Base-by-base conservation (phyloP, 306 rosid species). In the Carpinus viminea region DNA sequence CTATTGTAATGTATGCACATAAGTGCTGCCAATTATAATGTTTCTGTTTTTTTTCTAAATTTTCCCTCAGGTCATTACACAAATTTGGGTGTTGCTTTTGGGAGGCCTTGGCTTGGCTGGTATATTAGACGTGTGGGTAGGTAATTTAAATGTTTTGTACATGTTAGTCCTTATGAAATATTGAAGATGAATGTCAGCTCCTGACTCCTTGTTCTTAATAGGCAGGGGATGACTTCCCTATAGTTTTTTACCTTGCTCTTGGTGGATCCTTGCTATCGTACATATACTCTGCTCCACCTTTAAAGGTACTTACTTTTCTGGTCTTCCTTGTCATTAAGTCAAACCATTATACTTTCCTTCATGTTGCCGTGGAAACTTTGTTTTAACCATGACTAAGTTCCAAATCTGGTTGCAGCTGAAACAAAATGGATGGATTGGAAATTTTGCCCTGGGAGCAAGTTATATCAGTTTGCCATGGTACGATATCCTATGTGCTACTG, bases 391-490 rank as follows among this genome's bases (percentile, higher is more conserved):
- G 84, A 87, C 59, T 7, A 62, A 74, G 54, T 36, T 86, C 78
- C 54, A n/a, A 74, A 72, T 75, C 45, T 56, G 73, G 80, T 81
- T 85, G 83, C 89, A 96, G 99, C 87, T 96, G 70, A 96, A 96
- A 83, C 99, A 93, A 91, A 93, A 96, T 78, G 99, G 99, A 85
- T 96, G 99, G 99, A 90, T 96, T 55, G 98, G 99, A 74, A 96
- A 96, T 87, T 91, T 93, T 76, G 97, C 99, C 81, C 92, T 96
- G 71, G 99, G 98, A 84, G 97, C 99, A 83, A 96, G 99, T 89
- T 96, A 96, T 85, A 96, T 96, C 76, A 86, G 94, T 84, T 89
- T 96, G 87, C 99, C 99, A 85, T 96, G 99, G 99, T 96, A 82
- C 50, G 82, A 68, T 84, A 81, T 70, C 82, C 75, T 88, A 70